Percentiles rank a stretch among this genome's conserved stretches.
These are phyloP conservation scores for button mushroom (Agaricus bisporus) DNA, from an alignment of 768 basidiomycete species.

Conservation along the genomic window DNA sequence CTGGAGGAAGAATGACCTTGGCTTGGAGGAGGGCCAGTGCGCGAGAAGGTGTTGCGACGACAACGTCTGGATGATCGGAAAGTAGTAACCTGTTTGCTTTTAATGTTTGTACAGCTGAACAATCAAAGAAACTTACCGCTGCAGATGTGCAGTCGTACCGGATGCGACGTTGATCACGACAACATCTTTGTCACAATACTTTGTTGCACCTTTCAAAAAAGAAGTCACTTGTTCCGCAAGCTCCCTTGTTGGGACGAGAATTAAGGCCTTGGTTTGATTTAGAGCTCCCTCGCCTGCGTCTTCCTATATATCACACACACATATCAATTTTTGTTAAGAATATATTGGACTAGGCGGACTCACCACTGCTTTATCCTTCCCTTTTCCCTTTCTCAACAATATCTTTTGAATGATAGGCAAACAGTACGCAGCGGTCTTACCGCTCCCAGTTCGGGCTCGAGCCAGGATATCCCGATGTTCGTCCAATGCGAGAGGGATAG, in stretches of 20 bases:
- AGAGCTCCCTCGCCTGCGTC: background rate
- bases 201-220: constrained; percentile 57
- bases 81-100: constrained; percentile 25
- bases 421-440: constrained; percentile 96
- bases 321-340: constrained; percentile 33
- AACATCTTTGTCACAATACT: constrained; percentile 78
- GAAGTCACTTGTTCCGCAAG: constrained; percentile 84
- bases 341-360: background rate
- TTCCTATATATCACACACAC: background rate
- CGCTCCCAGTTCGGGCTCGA: constrained; percentile 90
- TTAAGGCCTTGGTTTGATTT: constrained; percentile 57
- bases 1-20: constrained; percentile 15
- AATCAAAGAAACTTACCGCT: constrained; percentile 44
- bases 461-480: constrained; percentile 89
- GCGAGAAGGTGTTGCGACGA: constrained; percentile 33
- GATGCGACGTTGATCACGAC: constrained; percentile 70
- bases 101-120: background rate
- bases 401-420: constrained; percentile 89
- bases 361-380: constrained; percentile 7
- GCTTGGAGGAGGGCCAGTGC: constrained; percentile 28
- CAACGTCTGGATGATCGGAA: constrained; percentile 34
- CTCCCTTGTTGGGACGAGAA: constrained; percentile 89
- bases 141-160: constrained; percentile 63
- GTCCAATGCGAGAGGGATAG: constrained; percentile 81
- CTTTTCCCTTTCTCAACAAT: constrained; percentile 28